These are phyloP conservation scores for Russula sp. DNA, from an alignment of 768 basidiomycete genomes.

Conservation along the genomic window DNA sequence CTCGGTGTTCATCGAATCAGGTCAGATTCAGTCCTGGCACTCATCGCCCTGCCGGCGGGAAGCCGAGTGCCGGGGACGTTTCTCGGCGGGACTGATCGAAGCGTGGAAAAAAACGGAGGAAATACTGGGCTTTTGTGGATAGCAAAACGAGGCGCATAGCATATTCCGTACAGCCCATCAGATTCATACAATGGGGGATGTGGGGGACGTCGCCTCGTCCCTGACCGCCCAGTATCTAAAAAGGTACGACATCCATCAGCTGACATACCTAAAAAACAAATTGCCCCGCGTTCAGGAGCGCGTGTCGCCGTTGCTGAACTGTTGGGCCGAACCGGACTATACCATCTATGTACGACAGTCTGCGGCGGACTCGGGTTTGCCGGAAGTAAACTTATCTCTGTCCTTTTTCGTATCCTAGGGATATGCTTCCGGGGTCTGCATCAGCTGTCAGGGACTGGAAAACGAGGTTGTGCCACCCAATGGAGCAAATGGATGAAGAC, in stretches of 20 bases:
- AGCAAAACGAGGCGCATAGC: not conserved
- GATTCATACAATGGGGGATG: not conserved
- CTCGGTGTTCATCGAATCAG: too few species aligned
- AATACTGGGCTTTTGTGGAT: not conserved
- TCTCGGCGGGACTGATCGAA: too few species aligned
- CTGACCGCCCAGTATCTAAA: too few species aligned
- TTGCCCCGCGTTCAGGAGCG: conserved; percentile 6
- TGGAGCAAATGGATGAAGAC: too few species aligned
- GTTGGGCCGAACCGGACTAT: not conserved
- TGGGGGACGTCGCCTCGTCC: too few species aligned
- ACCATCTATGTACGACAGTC: not conserved
- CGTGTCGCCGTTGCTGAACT: not conserved
- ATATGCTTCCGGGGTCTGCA: not conserved
- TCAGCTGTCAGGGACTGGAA: not conserved
- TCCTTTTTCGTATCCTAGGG: not conserved
- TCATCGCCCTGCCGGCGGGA: not conserved
- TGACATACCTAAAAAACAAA: conserved; percentile 31
- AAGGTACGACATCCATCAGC: conserved; percentile 25
- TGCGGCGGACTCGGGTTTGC: not conserved
- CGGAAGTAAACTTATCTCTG: not conserved
- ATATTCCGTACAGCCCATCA: not conserved
- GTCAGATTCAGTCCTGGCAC: too few species aligned
- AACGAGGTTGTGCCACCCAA: too few species aligned
- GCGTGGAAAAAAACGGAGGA: not conserved
- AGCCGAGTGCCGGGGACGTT: not conserved